These are phyloP conservation scores for Excoecaria agallocha DNA, from an alignment of 345 rosid species.

Conservation along the genomic window DNA sequence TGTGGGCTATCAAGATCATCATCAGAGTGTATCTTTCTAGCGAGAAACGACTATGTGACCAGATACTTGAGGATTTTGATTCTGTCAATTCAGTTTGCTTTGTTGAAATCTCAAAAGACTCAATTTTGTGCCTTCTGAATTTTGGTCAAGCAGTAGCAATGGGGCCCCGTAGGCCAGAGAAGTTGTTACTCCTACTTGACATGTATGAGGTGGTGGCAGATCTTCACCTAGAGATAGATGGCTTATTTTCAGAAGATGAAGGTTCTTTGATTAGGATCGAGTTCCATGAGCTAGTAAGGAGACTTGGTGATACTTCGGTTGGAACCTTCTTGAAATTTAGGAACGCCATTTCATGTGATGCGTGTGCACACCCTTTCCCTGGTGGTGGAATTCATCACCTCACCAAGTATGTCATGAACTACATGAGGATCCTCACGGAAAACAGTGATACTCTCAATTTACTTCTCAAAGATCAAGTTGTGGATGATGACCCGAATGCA, in stretches of 20 bases:
- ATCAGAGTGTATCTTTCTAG: conserved; percentile 47
- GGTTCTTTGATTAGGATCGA: conserved; percentile 49
- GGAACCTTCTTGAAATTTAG: conserved; percentile 48
- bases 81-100: conserved; percentile 41
- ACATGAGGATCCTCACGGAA: conserved; percentile 51
- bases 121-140: conserved; percentile 52
- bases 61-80: conserved; percentile 53
- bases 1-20: conserved; percentile 49
- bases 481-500: conserved; percentile 35
- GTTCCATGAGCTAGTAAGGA: conserved; percentile 45
- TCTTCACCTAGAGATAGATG: conserved; percentile 46
- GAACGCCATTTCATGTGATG: conserved; percentile 42
- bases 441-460: conserved; percentile 48
- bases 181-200: conserved; percentile 58
- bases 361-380: conserved; percentile 41
- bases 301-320: conserved; percentile 41
- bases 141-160: conserved; percentile 72
- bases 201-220: conserved; percentile 61
- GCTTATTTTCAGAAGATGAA: conserved; percentile 47
- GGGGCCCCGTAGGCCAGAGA: conserved; percentile 57
- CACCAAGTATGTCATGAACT: conserved; percentile 78
- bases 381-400: conserved; percentile 65
- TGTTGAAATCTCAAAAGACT: conserved; percentile 47
- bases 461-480: conserved; percentile 45
- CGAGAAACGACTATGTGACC: conserved; percentile 61